phyloP scores from a whole-genome alignment of 306 rosid species.

The Quercus mongolica region DNA sequence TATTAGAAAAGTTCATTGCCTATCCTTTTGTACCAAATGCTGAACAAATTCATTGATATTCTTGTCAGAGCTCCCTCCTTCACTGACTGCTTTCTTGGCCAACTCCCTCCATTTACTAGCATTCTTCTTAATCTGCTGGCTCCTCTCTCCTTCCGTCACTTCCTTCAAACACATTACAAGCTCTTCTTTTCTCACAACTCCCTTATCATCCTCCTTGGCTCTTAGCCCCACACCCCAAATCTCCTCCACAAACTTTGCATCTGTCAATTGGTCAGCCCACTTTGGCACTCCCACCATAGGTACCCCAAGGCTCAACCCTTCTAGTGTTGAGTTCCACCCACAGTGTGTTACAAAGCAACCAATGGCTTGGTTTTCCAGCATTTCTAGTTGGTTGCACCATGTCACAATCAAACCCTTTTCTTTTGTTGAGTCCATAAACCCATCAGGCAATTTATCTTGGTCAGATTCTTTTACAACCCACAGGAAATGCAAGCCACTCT shows the following conservation, averaged over 20 bases:
- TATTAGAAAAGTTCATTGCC: constrained; percentile 9
- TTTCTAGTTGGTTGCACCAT: constrained; percentile 66
- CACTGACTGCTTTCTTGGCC: constrained; percentile 42
- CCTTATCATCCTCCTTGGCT: constrained; percentile 53
- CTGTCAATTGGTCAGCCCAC: constrained; percentile 62
- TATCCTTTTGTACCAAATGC: constrained; percentile 24
- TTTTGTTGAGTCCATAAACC: constrained; percentile 19
- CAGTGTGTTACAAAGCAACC: constrained; percentile 66
- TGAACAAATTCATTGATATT: constrained; percentile 38
- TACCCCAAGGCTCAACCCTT: constrained; percentile 60
- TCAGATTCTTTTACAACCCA: constrained; percentile 48
- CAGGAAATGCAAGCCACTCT: constrained; percentile 34
- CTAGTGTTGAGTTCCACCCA: constrained; percentile 72
- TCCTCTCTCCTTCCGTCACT: constrained; percentile 51
- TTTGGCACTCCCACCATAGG: constrained; percentile 66
- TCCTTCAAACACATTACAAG: constrained; percentile 39
- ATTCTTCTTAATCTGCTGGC: constrained; percentile 36
- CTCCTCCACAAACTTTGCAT: constrained; percentile 59
- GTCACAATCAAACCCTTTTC: constrained; percentile 42
- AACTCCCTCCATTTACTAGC: constrained; percentile 40
- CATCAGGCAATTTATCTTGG: constrained; percentile 30
- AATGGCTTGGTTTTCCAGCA: constrained; percentile 42
- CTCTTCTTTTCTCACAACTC: constrained; percentile 46
- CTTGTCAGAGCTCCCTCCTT: constrained; percentile 52
- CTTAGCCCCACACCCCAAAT: constrained; percentile 60